phyloP scores from a whole-genome alignment of 108 stramenopile genomes.

The Nannochloropsis salina region DNA sequence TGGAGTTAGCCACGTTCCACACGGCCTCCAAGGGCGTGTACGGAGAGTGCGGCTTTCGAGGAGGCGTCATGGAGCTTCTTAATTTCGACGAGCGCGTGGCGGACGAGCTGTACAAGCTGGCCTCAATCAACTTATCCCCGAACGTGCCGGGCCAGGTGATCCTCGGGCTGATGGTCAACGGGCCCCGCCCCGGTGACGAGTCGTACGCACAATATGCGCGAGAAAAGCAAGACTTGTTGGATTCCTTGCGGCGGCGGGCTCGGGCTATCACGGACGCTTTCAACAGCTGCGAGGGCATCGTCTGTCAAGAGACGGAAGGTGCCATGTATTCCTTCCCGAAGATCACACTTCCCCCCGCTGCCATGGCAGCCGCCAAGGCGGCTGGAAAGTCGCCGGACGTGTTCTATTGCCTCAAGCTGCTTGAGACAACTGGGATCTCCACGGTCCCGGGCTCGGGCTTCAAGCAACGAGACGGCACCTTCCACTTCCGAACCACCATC shows the following conservation, averaged over 20 bases:
- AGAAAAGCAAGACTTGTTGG: constrained; percentile 64
- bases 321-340: constrained; percentile 94
- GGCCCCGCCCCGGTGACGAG: constrained; percentile 66
- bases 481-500: constrained; percentile 94
- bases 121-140: constrained; percentile 76
- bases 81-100: constrained; percentile 72
- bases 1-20: constrained; percentile 84
- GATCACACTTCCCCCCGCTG: constrained; percentile 70
- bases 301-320: constrained; percentile 81
- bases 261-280: constrained; percentile 68
- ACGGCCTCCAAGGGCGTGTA: constrained; percentile 82
- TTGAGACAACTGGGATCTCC: constrained; percentile 86
- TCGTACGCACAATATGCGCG: constrained; percentile 62
- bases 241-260: constrained; percentile 75
- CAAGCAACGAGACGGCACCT: constrained; percentile 82
- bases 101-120: constrained; percentile 85
- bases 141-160: constrained; percentile 80
- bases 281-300: constrained; percentile 73
- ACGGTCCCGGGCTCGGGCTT: constrained; percentile 95
- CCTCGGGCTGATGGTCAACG: constrained; percentile 80
- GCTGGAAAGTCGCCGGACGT: constrained; percentile 75
- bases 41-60: constrained; percentile 89
- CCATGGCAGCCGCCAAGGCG: constrained; percentile 64
- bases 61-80: constrained; percentile 83
- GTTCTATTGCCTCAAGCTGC: constrained; percentile 78